Percentiles rank a stretch among this genome's conserved stretches.
Evolutionary conservation across 2,329 filamentous ascomycete genomes (phyloP).

Genomic region (Trichoderma polysporum): DNA sequence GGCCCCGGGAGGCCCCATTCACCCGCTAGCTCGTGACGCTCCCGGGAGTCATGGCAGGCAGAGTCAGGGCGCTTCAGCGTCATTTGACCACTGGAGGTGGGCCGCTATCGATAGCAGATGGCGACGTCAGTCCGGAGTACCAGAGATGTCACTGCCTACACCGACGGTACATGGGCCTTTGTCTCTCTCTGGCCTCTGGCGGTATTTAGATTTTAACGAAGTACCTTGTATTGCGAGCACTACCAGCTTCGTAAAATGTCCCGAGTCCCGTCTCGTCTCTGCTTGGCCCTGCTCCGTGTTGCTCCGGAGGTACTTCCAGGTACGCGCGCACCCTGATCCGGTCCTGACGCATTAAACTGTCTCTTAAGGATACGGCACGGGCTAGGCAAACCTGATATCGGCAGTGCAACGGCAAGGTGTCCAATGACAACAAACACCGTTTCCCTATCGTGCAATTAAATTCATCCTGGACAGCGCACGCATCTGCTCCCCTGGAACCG

Average conservation of each 20-base stretch:
- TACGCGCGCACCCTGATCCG: too few species aligned
- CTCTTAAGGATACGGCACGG: not conserved
- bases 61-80: conserved; percentile 16
- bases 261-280: too few species aligned
- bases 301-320: not conserved
- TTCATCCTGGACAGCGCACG: conserved; percentile 9
- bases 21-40: conserved; percentile 22
- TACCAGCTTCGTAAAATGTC: too few species aligned
- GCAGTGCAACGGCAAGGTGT: not conserved
- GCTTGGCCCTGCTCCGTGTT: not conserved
- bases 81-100: conserved; percentile 20
- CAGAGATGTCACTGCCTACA: conserved; percentile 5
- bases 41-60: conserved; percentile 20
- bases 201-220: too few species aligned
- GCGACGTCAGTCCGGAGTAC: conserved; percentile 11
- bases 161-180: not conserved
- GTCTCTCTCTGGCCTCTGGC: too few species aligned
- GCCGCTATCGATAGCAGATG: conserved; percentile 19
- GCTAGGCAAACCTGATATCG: conserved; percentile 1
- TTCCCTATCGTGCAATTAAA: conserved; percentile 4
- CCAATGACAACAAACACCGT: conserved; percentile 2
- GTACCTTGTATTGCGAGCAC: too few species aligned
- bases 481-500: conserved; percentile 10
- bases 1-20: conserved; percentile 16
- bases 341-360: too few species aligned